Base-by-base conservation (phyloP, 2,329 filamentous ascomycete species). In the Didymosphaeria variabile region DNA sequence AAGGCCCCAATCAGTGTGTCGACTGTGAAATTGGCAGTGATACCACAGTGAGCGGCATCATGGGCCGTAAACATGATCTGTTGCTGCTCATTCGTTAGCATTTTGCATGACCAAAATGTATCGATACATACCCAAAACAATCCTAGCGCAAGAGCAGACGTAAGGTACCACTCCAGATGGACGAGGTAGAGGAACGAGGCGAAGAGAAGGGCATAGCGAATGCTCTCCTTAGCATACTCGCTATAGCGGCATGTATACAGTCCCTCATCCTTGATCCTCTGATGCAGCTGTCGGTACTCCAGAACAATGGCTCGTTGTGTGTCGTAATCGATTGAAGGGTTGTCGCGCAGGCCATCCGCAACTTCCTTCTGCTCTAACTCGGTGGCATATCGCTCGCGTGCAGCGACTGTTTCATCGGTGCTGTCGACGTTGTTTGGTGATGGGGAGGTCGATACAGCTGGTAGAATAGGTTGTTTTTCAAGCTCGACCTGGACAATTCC, bases 61-160 rank as follows among this genome's bases (percentile, higher is more conserved):
- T 90, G 88, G 4, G 87, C 88, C 0, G 85, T 84, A 74, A 90
- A 90, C 85, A 90, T 89, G 77, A 90, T 85, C 79, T 90, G 88
- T 68, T 90, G 87, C 87, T 86, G 65, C 10, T 10, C 2, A 21
- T 19, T 5, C 10, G 26, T 44, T 40, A 50, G 57, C 72, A 60
- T 73, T 59, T 23, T 26, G 5, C 7, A 36, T 1, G 15, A 3
- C 9, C 23, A 36, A 5, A 47, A 46, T 15, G n/a, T 72, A 75
- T 23, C 19, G 15, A 2, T 21, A 52, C 63, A 44, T 77, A 86
- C 83, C 86, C 87, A 90, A 72, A 89, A 89, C 15, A 87, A 58
- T 3, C 88, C 88, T n/a, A 90, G 74, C 64, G 85, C 87, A 19
- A 84, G 64, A 38, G 86, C 85, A 3, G 86, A 88, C 1, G 83